Percentiles rank a stretch among this genome's conserved stretches.
These are phyloP conservation scores for Dichotomopilus funicola DNA, from an alignment of 2,329 filamentous ascomycete species.

Conservation along the genomic window DNA sequence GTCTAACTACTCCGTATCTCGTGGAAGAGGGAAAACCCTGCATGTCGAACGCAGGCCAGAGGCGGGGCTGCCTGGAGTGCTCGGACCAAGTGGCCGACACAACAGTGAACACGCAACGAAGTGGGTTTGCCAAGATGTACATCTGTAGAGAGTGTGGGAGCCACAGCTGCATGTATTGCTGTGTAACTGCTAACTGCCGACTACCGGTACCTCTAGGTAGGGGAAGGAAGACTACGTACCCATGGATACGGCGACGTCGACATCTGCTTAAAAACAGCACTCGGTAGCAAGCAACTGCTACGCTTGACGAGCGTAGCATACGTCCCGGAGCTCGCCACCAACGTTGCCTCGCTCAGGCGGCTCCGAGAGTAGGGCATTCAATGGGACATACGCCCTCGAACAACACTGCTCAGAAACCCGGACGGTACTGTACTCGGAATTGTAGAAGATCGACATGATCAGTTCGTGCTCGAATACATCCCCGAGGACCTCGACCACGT, in stretches of 20 bases:
- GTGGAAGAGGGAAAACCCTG: no score
- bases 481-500: not conserved
- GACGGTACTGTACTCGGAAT: not conserved
- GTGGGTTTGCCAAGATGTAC: no score
- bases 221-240: not conserved
- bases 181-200: conserved; percentile 1
- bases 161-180: no score
- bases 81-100: no score
- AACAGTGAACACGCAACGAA: no score
- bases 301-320: not conserved
- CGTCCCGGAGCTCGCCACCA: not conserved
- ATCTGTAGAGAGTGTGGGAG: no score
- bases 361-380: not conserved
- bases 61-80: no score
- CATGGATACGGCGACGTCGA: not conserved
- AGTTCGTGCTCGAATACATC: not conserved
- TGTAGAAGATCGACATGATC: not conserved
- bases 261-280: not conserved
- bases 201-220: not conserved
- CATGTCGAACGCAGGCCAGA: no score
- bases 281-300: not conserved
- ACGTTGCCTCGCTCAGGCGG: not conserved
- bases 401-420: not conserved
- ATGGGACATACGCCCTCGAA: not conserved
- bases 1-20: no score